These are phyloP conservation scores for Pseudocercospora vitis DNA, from an alignment of 2,329 filamentous ascomycete genomes.

Conservation along the genomic window DNA sequence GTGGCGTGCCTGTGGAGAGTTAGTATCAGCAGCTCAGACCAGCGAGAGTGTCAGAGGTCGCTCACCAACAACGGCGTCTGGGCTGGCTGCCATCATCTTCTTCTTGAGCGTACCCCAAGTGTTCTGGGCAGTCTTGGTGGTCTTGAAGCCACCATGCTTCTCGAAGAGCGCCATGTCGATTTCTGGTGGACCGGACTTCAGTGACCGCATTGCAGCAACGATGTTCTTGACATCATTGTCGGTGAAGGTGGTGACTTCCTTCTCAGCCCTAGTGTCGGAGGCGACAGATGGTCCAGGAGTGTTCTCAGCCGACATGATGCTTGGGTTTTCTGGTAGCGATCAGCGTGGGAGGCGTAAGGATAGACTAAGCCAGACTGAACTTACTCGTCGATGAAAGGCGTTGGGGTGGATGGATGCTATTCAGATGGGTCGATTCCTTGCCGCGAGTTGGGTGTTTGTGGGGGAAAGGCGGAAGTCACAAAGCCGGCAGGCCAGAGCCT, in stretches of 20 bases:
- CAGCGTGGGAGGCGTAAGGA: constrained; percentile 7
- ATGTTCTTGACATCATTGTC: constrained; percentile 35
- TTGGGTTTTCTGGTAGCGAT: too few relatives aligned
- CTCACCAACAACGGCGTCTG: constrained; percentile 23
- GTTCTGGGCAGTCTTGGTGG: constrained; percentile 35
- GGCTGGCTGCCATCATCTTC: constrained; percentile 31
- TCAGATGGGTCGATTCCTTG: not conserved
- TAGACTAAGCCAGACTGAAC: too few relatives aligned
- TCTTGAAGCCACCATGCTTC: constrained; percentile 34
- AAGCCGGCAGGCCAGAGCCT: not conserved
- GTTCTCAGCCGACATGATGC: constrained; percentile 18
- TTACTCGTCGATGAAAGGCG: too few relatives aligned
- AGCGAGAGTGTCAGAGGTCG: not conserved
- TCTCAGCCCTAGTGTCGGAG: not conserved
- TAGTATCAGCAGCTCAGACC: constrained; percentile 4
- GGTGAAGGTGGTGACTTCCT: constrained; percentile 27
- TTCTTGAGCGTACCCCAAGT: constrained; percentile 40
- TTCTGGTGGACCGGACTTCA: constrained; percentile 38
- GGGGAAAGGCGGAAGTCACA: constrained; percentile 10
- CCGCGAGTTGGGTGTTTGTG: constrained; percentile 7
- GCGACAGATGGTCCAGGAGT: constrained; percentile 12
- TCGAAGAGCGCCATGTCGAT: constrained; percentile 37
- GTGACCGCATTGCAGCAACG: constrained; percentile 32
- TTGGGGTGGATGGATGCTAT: not conserved
- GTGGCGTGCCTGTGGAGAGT: constrained; percentile 3